Base-by-base conservation (phyloP, 2,329 filamentous ascomycete genomes). In the Elsinoe necatrix region DNA sequence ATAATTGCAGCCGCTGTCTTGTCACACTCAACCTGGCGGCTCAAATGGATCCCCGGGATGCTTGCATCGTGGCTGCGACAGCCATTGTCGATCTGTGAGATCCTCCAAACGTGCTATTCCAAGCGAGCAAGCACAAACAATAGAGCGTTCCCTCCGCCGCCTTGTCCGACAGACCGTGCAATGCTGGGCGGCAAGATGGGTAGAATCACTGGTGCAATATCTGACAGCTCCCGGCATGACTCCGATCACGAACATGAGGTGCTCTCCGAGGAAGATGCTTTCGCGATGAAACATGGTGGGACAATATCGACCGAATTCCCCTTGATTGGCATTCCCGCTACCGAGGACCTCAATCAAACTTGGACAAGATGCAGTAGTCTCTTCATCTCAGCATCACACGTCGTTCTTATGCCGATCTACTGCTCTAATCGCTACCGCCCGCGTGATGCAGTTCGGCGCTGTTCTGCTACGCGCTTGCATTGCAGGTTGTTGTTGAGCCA, bases 101-200 rank as follows among this genome's bases (percentile, higher is more conserved):
- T 50, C 45, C n/a, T 50, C 29, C 39, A 21, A 34, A 34, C 45
- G 27, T 21, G 45, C 23, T 25, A 31, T 14, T 34, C 12, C 27
- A 34, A 50, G 45, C 45, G 45, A 50, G 27, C 25, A n/a, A 1
- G 14, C 31, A 31, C 45, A 50, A 50, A 50, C 45, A 8, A 50
- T 50, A 34, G 27, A 50, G 20, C 29, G 16, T 16, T 31, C 16
- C 29, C 16, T 16, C 21, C 21, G 45, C 39, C 2, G 27, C 14
- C 45, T 31, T n/a, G 45, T 31, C 45, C 45, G 34, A 21, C n/a
- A 31, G 45, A 9, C 45, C 45, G 25, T 34, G 45, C 25, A 50
- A 50, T 18, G 34, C 45, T 50, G 45, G 45, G 45, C 45, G 45
- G 34, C 45, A 50, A 50, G 45, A 50, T 50, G 27, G 25, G 16